Conservation (phyloP, 176 grass and related monocot species). For the Lolium multiflorum region DNA sequence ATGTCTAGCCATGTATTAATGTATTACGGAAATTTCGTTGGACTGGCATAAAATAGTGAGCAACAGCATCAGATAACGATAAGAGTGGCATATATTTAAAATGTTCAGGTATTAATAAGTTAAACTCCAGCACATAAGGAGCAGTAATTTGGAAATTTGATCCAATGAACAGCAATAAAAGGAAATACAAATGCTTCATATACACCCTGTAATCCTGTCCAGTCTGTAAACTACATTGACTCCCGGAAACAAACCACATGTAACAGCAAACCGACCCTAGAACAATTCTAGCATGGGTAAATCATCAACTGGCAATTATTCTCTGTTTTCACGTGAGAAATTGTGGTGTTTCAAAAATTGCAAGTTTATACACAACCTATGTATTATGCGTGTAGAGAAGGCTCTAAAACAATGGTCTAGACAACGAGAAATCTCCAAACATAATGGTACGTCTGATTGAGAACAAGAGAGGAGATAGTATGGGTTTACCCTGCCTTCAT, state of each 20-base stretch:
- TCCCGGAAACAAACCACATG: constrained; percentile 12
- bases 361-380: too few species aligned
- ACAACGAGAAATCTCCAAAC: neutral
- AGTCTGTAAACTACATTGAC: neutral
- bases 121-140: neutral
- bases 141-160: neutral
- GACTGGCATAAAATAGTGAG: neutral
- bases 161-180: neutral
- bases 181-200: neutral
- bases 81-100: neutral
- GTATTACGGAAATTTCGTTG: neutral
- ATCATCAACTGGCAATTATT: neutral
- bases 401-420: too few species aligned
- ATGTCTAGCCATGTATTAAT: neutral
- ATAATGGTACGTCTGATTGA: neutral
- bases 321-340: neutral
- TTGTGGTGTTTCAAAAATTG: neutral
- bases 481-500: constrained; percentile 78
- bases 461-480: neutral
- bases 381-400: neutral
- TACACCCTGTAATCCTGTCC: neutral
- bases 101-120: neutral
- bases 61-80: neutral
- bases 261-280: neutral
- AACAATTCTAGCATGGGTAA: constrained; percentile 17